phyloP scores from a whole-genome alignment of 2,329 filamentous ascomycete species.

The Penicillium sp. region DNA sequence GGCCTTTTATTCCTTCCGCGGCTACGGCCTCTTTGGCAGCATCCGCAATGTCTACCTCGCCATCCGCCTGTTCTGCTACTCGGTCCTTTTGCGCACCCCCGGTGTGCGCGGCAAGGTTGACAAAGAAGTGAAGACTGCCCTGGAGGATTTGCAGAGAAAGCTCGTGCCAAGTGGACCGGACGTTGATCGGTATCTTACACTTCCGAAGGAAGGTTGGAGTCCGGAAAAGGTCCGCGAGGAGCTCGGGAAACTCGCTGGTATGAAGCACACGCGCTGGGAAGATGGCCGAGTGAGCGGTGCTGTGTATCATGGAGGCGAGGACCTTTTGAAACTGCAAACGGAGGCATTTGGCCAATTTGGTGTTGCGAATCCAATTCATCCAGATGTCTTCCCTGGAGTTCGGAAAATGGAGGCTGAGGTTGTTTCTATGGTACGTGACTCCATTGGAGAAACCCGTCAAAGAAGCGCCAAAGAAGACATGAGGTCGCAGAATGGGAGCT shows the following conservation, averaged over 20 bases:
- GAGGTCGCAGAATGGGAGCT: background rate
- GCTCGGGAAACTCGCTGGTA: constrained; percentile 72
- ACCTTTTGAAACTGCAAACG: constrained; percentile 78
- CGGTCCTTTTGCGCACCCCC: constrained; percentile 80
- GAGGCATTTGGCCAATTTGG: constrained; percentile 94
- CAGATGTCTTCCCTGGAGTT: constrained; percentile 96
- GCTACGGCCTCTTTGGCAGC: constrained; percentile 82
- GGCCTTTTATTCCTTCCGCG: constrained; percentile 79
- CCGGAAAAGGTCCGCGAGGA: constrained; percentile 77
- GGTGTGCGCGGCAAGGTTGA: constrained; percentile 84
- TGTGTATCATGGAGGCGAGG: constrained; percentile 90
- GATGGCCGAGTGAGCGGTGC: constrained; percentile 92
- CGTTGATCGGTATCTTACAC: constrained; percentile 68
- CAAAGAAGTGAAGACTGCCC: constrained; percentile 76
- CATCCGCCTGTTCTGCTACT: constrained; percentile 73
- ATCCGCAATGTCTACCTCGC: constrained; percentile 71
- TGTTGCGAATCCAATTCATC: constrained; percentile 94
- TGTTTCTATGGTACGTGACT: constrained; percentile 76
- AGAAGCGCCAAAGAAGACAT: background rate
- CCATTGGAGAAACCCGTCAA: background rate
- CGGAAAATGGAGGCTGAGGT: constrained; percentile 99
- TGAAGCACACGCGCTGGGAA: constrained; percentile 97
- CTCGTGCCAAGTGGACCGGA: constrained; percentile 72
- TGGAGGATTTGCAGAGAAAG: constrained; percentile 79
- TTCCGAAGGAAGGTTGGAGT: constrained; percentile 83